phyloP scores from a whole-genome alignment of 106 monocot species.

The Ottelia alismoides region DNA sequence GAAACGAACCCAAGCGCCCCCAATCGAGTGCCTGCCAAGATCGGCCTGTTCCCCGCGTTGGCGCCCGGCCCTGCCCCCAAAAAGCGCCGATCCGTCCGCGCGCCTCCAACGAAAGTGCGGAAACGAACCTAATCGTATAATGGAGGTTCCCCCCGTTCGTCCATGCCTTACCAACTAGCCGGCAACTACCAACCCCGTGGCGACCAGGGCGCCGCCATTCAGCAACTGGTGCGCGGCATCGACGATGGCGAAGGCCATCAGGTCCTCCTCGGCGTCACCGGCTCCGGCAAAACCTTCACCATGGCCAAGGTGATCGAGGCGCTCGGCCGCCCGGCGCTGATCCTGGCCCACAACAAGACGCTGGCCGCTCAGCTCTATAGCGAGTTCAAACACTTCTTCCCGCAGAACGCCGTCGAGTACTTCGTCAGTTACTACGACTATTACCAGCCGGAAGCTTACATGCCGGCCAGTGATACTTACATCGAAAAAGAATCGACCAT shows the following conservation, averaged over 20 bases:
- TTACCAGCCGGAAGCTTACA: slow-evolving; percentile 4
- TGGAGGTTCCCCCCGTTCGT: no score
- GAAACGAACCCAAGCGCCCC: no score
- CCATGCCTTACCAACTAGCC: no score
- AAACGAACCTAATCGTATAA: no score
- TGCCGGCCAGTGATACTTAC: not conserved
- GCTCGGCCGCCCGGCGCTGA: not conserved
- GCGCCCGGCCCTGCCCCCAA: no score
- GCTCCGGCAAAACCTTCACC: not conserved
- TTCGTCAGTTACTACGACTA: not conserved
- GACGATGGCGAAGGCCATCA: not conserved
- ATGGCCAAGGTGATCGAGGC: not conserved
- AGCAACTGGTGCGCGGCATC: not conserved
- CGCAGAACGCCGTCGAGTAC: slow-evolving; percentile 1
- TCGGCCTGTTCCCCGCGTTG: no score
- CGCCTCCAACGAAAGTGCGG: no score
- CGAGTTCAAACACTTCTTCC: not conserved
- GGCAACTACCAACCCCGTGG: no score
- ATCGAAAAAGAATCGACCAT: not conserved
- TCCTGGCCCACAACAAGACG: not conserved
- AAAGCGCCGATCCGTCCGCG: no score
- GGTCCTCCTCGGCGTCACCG: not conserved
- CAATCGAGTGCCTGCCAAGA: no score
- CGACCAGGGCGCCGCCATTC: not conserved
- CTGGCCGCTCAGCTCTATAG: not conserved